These are phyloP conservation scores for Ceratorhiza oryzae-sativae DNA, from an alignment of 1,284 basidiomycete genomes.

Conservation along the genomic window DNA sequence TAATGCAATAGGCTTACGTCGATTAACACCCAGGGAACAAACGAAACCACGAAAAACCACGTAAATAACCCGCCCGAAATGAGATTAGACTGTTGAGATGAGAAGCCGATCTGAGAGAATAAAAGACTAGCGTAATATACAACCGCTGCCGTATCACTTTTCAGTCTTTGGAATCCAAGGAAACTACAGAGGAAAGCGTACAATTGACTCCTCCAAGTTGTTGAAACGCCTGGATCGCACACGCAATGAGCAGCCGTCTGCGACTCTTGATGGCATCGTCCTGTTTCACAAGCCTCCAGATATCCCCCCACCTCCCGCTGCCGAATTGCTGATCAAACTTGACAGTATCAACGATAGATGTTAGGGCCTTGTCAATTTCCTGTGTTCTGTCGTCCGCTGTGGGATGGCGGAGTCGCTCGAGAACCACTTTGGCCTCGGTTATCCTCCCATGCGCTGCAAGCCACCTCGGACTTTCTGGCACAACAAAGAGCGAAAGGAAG, in stretches of 20 bases:
- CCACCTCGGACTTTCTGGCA: conserved; percentile 4
- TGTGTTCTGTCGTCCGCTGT: not conserved
- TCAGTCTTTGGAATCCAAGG: not conserved
- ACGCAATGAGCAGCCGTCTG: conserved; percentile 9
- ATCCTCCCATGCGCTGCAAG: not conserved
- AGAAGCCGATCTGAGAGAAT: not conserved
- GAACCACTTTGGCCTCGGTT: not conserved
- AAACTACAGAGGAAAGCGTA: not conserved
- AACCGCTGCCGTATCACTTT: not conserved
- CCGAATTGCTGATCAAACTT: conserved; percentile 20
- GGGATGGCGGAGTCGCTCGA: not conserved
- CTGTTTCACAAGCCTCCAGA: not conserved
- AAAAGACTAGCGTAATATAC: conserved; percentile 9
- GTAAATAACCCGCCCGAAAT: conserved; percentile 10
- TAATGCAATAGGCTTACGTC: not conserved
- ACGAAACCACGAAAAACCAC: conserved; percentile 6
- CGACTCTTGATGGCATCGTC: conserved; percentile 11
- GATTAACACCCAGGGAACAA: conserved; percentile 6
- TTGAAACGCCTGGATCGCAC: conserved; percentile 18
- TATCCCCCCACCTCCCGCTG: not conserved
- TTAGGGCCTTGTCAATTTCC: not conserved
- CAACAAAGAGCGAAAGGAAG: conserved; percentile 1
- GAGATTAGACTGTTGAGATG: not conserved
- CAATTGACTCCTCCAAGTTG: conserved; percentile 19
- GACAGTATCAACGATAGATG: not conserved